phyloP scores from a whole-genome alignment of 1,284 basidiomycete genomes.

The Erythrobasidium hasegawianum region DNA sequence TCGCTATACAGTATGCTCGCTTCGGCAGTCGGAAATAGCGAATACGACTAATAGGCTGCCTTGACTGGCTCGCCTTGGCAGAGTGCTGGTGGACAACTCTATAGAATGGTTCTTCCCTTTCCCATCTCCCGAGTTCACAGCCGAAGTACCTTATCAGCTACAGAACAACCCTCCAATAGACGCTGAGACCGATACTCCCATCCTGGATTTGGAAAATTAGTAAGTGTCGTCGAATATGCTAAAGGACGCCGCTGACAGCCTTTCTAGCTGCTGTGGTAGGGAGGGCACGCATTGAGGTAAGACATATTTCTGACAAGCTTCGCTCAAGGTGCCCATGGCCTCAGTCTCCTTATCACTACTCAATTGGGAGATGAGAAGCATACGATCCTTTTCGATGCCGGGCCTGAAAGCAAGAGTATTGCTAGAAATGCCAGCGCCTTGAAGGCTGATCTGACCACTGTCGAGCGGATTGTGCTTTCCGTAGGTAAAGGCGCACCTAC shows the following conservation, averaged over 20 bases:
- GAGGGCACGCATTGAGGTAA: too few species aligned
- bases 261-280: conserved; percentile 30
- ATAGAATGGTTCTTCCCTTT: conserved; percentile 81
- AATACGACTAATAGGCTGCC: too few species aligned
- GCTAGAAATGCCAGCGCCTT: conserved; percentile 65
- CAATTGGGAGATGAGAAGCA: conserved; percentile 52
- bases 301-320: too few species aligned
- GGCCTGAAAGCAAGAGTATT: conserved; percentile 68
- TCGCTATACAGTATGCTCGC: conserved; percentile 22
- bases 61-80: neutral
- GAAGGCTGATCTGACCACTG: conserved; percentile 56
- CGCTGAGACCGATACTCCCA: conserved; percentile 59
- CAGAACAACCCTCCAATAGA: conserved; percentile 57
- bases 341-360: conserved; percentile 68
- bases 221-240: conserved; percentile 58
- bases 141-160: conserved; percentile 65
- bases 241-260: neutral
- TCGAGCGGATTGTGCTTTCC: conserved; percentile 65
- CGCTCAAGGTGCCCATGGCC: conserved; percentile 80
- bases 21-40: neutral
- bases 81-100: conserved; percentile 62
- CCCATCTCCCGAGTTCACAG: conserved; percentile 69
- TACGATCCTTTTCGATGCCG: conserved; percentile 70
- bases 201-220: conserved; percentile 67
- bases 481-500: neutral